Evolutionary conservation across 139 green algal species (phyloP).

Genomic region (Gonium pectorale): DNA sequence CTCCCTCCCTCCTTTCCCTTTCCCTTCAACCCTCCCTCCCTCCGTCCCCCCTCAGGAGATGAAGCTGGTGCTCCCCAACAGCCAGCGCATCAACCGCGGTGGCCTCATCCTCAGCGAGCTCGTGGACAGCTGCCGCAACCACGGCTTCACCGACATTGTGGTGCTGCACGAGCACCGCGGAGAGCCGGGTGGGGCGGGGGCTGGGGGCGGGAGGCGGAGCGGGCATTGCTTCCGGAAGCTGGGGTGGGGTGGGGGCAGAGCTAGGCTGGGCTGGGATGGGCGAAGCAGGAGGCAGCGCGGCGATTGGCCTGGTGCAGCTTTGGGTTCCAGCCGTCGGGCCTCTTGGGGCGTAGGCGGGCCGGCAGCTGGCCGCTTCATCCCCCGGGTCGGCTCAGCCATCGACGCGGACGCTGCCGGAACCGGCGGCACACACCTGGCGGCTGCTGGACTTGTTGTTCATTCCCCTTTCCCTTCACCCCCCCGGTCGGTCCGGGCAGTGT

Average conservation of each 20-base stretch:
- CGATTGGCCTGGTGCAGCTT: too few species aligned
- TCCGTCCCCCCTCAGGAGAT: constrained; percentile 78
- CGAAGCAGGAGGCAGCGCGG: too few species aligned
- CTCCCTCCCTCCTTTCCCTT: background rate
- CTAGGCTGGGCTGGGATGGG: too few species aligned
- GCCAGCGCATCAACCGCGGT: constrained; percentile 90
- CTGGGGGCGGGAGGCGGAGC: background rate
- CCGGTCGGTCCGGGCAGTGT: too few species aligned
- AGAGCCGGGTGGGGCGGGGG: constrained; percentile 77
- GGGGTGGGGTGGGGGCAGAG: background rate
- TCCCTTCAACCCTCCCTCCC: background rate
- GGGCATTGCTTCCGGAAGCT: background rate
- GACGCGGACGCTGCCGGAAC: too few species aligned
- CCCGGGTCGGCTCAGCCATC: too few species aligned
- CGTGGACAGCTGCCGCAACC: constrained; percentile 50
- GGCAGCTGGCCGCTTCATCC: too few species aligned
- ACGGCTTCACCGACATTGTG: constrained; percentile 97
- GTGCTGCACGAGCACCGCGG: constrained; percentile 98
- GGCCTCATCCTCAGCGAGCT: constrained; percentile 76
- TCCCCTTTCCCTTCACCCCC: too few species aligned
- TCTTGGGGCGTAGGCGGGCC: too few species aligned
- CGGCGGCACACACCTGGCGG: too few species aligned
- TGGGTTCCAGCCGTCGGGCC: too few species aligned
- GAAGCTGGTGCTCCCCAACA: constrained; percentile 95
- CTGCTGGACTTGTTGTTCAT: too few species aligned